phyloP scores from a whole-genome alignment of 2,329 filamentous ascomycete species.

The Colletotrichum sp. region DNA sequence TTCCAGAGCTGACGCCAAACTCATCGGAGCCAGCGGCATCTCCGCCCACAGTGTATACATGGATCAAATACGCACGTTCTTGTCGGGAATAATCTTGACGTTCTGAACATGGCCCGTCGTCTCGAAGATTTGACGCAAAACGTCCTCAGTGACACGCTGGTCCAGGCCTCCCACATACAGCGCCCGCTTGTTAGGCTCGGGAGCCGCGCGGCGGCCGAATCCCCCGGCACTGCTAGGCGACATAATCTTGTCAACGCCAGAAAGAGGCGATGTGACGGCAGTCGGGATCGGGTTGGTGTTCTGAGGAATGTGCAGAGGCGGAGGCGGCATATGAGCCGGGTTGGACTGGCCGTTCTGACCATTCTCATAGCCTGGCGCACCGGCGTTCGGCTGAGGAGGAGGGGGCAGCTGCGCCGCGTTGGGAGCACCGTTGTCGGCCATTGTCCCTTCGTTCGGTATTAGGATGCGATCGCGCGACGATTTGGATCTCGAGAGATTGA shows the following conservation, averaged over 20 bases:
- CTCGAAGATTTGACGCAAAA: conserved; percentile 97
- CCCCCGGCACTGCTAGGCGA: conserved; percentile 84
- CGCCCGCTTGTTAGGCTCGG: conserved; percentile 97
- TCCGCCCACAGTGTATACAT: background rate
- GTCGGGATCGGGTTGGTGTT: conserved; percentile 96
- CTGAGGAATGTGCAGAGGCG: conserved; percentile 90
- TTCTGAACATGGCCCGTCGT: conserved; percentile 98
- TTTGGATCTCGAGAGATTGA: background rate
- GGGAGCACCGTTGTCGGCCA: conserved; percentile 78
- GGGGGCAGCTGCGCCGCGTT: conserved; percentile 71
- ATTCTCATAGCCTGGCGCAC: conserved; percentile 78
- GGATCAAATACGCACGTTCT: conserved; percentile 76
- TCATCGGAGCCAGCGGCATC: background rate
- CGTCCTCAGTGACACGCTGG: conserved; percentile 93
- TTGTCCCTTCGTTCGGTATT: conserved; percentile 42
- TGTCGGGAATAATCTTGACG: conserved; percentile 99
- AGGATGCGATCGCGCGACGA: background rate
- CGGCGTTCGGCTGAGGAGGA: conserved; percentile 70
- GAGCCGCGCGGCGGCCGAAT: conserved; percentile 87
- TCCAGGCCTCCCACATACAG: conserved; percentile 96
- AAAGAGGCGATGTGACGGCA: conserved; percentile 87
- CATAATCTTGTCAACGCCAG: conserved; percentile 72
- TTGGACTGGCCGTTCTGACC: conserved; percentile 74
- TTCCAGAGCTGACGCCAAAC: background rate
- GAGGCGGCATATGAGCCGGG: conserved; percentile 83